phyloP scores from a whole-genome alignment of 495 filamentous ascomycete genomes.

The Amphirosellinia nigrospora region DNA sequence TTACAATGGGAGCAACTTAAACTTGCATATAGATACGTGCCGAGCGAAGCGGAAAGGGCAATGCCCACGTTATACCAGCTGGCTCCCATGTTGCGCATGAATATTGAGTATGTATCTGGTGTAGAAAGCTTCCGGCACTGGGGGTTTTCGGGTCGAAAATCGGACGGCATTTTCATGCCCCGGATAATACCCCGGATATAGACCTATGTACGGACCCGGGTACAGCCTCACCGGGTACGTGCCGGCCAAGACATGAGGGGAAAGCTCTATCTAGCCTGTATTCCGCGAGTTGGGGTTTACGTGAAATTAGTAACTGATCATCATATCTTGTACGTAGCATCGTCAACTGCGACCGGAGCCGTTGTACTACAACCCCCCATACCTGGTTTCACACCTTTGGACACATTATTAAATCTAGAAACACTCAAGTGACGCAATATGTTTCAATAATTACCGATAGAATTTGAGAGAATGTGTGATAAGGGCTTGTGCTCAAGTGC shows the following conservation, averaged over 20 bases:
- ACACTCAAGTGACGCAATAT: background rate
- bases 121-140: background rate
- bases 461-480: background rate
- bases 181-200: background rate
- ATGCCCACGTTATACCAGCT: slow-evolving; percentile 51
- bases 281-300: background rate
- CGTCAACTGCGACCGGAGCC: background rate
- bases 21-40: slow-evolving; percentile 63
- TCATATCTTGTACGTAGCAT: too few species aligned
- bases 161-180: background rate
- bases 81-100: background rate
- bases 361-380: background rate
- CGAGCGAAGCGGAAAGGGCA: slow-evolving; percentile 61
- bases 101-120: background rate
- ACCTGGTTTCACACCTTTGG: background rate
- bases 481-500: background rate
- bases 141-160: background rate
- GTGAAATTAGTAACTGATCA: background rate
- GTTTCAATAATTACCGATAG: background rate
- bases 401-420: background rate
- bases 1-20: background rate
- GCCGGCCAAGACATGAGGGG: background rate
- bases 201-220: background rate
- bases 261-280: background rate
- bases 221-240: background rate